Evolutionary conservation across 169 alveolate genomes (phyloP).

Genomic region (Besnoitia besnoiti): DNA sequence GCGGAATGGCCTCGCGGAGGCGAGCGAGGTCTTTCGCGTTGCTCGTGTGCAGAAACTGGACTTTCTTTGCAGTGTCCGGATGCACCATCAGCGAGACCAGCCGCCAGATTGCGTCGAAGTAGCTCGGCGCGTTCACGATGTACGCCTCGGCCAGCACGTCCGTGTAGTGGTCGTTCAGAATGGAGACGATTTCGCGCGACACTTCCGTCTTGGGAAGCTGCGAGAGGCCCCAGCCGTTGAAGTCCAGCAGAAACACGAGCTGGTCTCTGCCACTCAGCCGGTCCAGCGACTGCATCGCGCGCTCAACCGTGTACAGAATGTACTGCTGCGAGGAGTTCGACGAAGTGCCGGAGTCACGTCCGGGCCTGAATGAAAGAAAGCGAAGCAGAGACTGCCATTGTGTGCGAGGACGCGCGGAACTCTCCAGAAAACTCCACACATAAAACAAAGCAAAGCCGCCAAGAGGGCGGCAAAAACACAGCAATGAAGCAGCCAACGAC

Average conservation of each 20-base stretch:
- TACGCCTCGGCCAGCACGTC: slow-evolving; percentile 53
- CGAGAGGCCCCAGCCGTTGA: slow-evolving; percentile 24
- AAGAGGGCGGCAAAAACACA: too few species aligned
- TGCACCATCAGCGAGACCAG: slow-evolving; percentile 43
- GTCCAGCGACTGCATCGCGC: slow-evolving; percentile 8
- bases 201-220: slow-evolving; percentile 53
- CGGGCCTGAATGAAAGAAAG: slow-evolving; percentile 21
- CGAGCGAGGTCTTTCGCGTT: background rate
- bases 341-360: slow-evolving; percentile 44
- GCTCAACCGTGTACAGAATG: slow-evolving; percentile 43
- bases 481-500: too few species aligned
- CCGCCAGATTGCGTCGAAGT: slow-evolving; percentile 48
- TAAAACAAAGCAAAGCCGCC: too few species aligned
- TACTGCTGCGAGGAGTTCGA: slow-evolving; percentile 40
- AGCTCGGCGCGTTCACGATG: slow-evolving; percentile 47
- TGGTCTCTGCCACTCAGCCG: background rate
- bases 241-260: slow-evolving; percentile 50
- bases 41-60: slow-evolving; percentile 5
- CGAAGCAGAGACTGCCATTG: background rate
- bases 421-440: too few species aligned
- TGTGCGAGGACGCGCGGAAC: too few species aligned
- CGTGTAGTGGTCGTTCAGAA: slow-evolving; percentile 51
- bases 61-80: slow-evolving; percentile 52
- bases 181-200: slow-evolving; percentile 33
- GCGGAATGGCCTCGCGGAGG: slow-evolving; percentile 14